Conservation (phyloP, 176 grass and related monocot genomes). For the Carex kokanica region DNA sequence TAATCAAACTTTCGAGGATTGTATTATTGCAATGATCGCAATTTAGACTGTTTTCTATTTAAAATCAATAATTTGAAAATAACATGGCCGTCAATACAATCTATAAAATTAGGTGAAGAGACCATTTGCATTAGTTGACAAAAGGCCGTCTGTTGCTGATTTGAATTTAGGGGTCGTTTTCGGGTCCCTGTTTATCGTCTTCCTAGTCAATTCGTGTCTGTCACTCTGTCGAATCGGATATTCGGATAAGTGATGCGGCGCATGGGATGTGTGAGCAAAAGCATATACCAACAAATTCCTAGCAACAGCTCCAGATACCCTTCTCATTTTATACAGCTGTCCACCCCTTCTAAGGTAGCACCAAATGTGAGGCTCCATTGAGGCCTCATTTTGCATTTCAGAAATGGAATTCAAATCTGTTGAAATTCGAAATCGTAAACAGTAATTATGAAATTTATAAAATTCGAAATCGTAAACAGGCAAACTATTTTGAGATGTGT, state of each 20-base stretch:
- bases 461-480: too few species aligned
- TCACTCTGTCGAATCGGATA: background rate
- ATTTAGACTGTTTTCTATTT: too few species aligned
- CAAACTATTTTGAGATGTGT: too few species aligned
- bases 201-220: background rate
- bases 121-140: background rate
- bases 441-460: too few species aligned
- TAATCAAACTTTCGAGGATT: background rate
- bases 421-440: too few species aligned
- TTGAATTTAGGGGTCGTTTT: too few species aligned
- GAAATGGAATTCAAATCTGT: too few species aligned
- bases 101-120: background rate
- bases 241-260: constrained; percentile 22
- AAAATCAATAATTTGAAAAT: background rate
- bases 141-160: background rate
- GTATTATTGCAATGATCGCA: background rate
- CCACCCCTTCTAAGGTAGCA: background rate
- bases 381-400: too few species aligned
- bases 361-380: background rate
- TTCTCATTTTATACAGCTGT: background rate
- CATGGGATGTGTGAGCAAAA: background rate
- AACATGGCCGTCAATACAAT: too few species aligned
- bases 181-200: too few species aligned
- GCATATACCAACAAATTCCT: background rate
- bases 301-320: background rate